phyloP scores from a whole-genome alignment of 75 land plant genomes.

The Sequoia sempervirens region DNA sequence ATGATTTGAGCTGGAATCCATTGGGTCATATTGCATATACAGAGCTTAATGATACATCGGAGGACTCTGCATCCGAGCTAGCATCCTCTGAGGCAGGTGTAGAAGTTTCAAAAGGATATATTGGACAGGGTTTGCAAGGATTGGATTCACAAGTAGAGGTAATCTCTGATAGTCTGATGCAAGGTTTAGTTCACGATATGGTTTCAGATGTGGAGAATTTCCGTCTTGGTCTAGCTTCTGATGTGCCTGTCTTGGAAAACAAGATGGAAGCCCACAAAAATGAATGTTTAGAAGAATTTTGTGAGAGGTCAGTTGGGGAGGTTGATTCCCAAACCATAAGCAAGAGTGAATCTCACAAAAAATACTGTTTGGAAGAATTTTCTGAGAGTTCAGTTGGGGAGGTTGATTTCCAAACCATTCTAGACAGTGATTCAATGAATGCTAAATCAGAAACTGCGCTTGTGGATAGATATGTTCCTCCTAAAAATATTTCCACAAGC shows the following conservation, averaged over 20 bases:
- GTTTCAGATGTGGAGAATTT: neutral
- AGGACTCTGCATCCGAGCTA: slow-evolving; percentile 43
- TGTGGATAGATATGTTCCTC: neutral
- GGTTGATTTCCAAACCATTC: no score
- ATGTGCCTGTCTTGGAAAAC: neutral
- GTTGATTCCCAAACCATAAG: neutral
- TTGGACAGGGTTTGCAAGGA: slow-evolving; percentile 6
- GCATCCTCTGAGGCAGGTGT: slow-evolving; percentile 22
- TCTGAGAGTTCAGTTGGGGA: neutral
- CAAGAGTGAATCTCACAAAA: neutral
- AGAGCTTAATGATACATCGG: slow-evolving; percentile 51
- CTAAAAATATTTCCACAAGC: neutral
- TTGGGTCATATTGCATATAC: slow-evolving; percentile 40
- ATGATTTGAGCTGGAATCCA: slow-evolving; percentile 5
- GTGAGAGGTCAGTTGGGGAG: neutral
- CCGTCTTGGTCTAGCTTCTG: neutral
- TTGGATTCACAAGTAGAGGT: slow-evolving; percentile 13
- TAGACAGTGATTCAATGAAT: neutral
- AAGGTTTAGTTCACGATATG: slow-evolving; percentile 8
- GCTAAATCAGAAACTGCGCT: neutral
- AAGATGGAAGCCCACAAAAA: neutral
- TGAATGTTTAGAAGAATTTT: neutral
- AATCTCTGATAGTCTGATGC: slow-evolving; percentile 10
- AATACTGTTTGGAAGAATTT: neutral
- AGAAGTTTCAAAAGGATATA: slow-evolving; percentile 9